Conservation (phyloP, 148 eudicot species). For the Fallopia convolvulus region DNA sequence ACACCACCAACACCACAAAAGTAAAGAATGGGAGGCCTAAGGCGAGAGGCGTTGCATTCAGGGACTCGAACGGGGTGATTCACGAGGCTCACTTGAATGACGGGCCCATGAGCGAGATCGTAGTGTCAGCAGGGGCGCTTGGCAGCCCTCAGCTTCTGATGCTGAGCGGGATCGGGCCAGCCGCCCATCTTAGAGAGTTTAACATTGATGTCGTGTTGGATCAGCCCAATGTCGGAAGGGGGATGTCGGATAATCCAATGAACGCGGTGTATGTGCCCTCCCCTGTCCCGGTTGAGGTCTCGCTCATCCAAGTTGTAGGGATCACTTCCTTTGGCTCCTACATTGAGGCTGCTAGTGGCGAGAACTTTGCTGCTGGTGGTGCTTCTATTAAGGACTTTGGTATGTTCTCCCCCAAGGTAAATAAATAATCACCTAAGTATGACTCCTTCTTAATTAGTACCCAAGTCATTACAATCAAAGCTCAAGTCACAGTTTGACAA, state of each 20-base stretch:
- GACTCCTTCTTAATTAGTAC: too few relatives aligned
- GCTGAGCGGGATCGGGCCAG: conserved; percentile 86
- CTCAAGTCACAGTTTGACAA: too few relatives aligned
- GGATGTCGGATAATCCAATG: conserved; percentile 91
- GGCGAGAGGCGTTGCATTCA: conserved; percentile 63
- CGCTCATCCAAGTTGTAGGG: conserved; percentile 78
- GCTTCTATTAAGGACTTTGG: conserved; percentile 38
- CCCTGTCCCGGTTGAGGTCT: conserved; percentile 70
- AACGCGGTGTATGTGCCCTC: conserved; percentile 76
- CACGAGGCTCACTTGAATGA: conserved; percentile 54
- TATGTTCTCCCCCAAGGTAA: conserved; percentile 92
- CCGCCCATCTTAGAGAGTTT: conserved; percentile 48
- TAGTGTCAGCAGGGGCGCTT: conserved; percentile 71
- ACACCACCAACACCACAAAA: background rate
- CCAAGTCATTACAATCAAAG: too few relatives aligned
- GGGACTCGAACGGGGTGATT: conserved; percentile 41
- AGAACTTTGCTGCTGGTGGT: conserved; percentile 41
- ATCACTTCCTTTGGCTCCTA: conserved; percentile 68
- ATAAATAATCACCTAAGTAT: background rate
- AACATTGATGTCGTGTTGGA: conserved; percentile 56
- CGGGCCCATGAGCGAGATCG: conserved; percentile 53
- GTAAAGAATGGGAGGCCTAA: conserved; percentile 47
- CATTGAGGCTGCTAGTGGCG: conserved; percentile 83
- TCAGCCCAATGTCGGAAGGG: conserved; percentile 66
- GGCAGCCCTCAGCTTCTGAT: conserved; percentile 91